Percentiles rank a stretch among this genome's conserved stretches.
Conservation (phyloP, 192 early-diverging fungal genomes). For the Coemansia sp. region DNA sequence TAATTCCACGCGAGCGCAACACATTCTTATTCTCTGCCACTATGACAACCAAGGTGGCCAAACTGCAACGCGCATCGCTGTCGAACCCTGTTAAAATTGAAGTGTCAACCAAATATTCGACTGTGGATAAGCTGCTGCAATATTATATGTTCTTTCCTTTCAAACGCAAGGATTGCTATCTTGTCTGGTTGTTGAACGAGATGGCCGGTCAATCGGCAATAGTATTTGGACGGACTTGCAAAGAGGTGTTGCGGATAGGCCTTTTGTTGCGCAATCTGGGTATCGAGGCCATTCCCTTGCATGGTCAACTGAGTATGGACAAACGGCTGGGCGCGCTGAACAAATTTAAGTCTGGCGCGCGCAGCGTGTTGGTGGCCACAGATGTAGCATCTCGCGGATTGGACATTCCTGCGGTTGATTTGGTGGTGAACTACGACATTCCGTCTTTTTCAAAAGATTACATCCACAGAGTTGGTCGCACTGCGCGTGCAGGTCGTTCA, state of each 20-base stretch:
- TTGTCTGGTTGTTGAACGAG: slow-evolving; percentile 92
- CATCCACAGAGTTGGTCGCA: slow-evolving; percentile 84
- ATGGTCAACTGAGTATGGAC: slow-evolving; percentile 89
- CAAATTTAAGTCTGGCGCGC: slow-evolving; percentile 90
- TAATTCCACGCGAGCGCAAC: slow-evolving; percentile 87
- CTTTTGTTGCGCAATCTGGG: slow-evolving; percentile 89
- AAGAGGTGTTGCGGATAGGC: slow-evolving; percentile 80
- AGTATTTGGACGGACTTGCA: slow-evolving; percentile 90
- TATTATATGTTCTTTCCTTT: slow-evolving; percentile 97
- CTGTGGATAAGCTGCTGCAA: slow-evolving; percentile 88
- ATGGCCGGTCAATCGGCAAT: slow-evolving; percentile 88
- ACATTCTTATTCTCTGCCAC: slow-evolving; percentile 96
- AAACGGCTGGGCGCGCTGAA: slow-evolving; percentile 89
- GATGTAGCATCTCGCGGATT: slow-evolving; percentile 92
- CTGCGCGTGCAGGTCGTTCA: slow-evolving; percentile 78
- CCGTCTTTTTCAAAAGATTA: slow-evolving; percentile 87
- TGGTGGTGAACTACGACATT: slow-evolving; percentile 97
- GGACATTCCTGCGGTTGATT: slow-evolving; percentile 94
- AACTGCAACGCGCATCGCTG: slow-evolving; percentile 89
- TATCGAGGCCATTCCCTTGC: slow-evolving; percentile 90
- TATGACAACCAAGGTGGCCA: slow-evolving; percentile 98
- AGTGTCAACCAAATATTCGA: slow-evolving; percentile 96
- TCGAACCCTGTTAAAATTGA: slow-evolving; percentile 91
- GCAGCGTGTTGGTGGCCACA: slow-evolving; percentile 90
- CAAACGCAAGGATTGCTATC: slow-evolving; percentile 92